phyloP scores from a whole-genome alignment of 1,139 yeast genomes.

The Yamadazyma atlantica region DNA sequence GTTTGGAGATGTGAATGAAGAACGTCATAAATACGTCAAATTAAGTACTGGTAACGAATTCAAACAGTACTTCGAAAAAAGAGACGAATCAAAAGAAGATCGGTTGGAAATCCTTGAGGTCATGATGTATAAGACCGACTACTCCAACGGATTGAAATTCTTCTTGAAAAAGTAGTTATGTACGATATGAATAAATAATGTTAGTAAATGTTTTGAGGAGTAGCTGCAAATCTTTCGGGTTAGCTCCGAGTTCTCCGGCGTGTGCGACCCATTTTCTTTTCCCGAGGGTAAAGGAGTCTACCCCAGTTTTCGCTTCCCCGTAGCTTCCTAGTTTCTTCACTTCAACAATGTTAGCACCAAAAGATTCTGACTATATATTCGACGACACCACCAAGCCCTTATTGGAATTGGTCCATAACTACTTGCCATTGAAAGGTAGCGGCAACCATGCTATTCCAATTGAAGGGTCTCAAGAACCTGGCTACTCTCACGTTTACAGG shows the following conservation, averaged over 20 bases:
- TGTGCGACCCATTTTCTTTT: not conserved
- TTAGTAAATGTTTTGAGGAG: no score
- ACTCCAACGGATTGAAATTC: slow-evolving; percentile 13
- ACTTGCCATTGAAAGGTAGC: slow-evolving; percentile 25
- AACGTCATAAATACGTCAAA: slow-evolving; percentile 32
- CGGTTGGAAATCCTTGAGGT: slow-evolving; percentile 14
- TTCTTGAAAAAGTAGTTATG: slow-evolving; percentile 4
- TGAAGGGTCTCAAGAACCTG: slow-evolving; percentile 29
- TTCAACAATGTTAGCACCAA: slow-evolving; percentile 14
- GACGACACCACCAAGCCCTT: slow-evolving; percentile 19
- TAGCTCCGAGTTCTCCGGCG: no score
- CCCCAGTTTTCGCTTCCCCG: no score
- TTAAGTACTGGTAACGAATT: slow-evolving; percentile 31
- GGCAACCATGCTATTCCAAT: slow-evolving; percentile 22
- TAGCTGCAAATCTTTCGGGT: no score
- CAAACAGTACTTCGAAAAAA: slow-evolving; percentile 19
- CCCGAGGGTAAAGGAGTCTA: no score
- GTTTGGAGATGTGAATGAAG: slow-evolving; percentile 58
- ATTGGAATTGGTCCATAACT: slow-evolving; percentile 17
- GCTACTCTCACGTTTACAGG: slow-evolving; percentile 34
- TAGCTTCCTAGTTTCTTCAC: no score
- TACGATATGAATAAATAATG: not conserved
- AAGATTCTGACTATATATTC: slow-evolving; percentile 17
- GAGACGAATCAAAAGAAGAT: slow-evolving; percentile 9
- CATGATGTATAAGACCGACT: slow-evolving; percentile 17